Evolutionary conservation across 1,284 basidiomycete species (phyloP), one percentile per base, ranked within the genome.

Genomic region (Boletus sp.): DNA sequence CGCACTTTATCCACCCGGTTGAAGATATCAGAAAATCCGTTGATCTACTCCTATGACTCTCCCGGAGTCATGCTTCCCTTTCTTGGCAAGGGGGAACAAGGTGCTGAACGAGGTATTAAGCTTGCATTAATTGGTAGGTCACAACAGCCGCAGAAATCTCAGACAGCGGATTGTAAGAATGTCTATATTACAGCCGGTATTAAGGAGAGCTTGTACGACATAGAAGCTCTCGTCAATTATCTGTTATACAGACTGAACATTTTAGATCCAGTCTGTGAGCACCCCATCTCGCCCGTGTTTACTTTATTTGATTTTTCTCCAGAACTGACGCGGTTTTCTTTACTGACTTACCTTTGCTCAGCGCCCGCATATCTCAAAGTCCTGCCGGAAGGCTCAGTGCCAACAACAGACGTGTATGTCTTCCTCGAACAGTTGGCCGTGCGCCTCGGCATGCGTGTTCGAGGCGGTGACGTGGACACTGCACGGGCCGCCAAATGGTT

Each of bases 1-100:
- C 84, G 87, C 38, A 80, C 84, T 34, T 69, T 95, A 36, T 93
- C 90, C 3, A 93, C 84, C 12, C 81, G 90, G 25, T 74, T 94
- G 39, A 91, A 91, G 66, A 75, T 95, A 40, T 85, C 83, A 27
- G 68, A 84, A 46, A 77, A 85, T 54, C 94, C 87, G 4, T 75
- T 84, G 5, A 86, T 97, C 14, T 98, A 99, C 69, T 90, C 95
- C 4, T 94, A 88, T 64, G 95, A 99, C 72, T 88, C 92, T 5
- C 96, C 95, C 0, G 96, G 95, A 1, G 90, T 98, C 33, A 98
- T 99, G 94, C 75, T 97, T 27, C 93, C 94, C 4, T 98, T 89
- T 69, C 78, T 98, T n/a, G 95, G 95, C 1, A 80, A 76, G 47
- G 93, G 93, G 1, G 75, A 80, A 40, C 73, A 75, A 50, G 95